phyloP scores from a whole-genome alignment of 208 protist species.

The Vickermania ingenoplastis region DNA sequence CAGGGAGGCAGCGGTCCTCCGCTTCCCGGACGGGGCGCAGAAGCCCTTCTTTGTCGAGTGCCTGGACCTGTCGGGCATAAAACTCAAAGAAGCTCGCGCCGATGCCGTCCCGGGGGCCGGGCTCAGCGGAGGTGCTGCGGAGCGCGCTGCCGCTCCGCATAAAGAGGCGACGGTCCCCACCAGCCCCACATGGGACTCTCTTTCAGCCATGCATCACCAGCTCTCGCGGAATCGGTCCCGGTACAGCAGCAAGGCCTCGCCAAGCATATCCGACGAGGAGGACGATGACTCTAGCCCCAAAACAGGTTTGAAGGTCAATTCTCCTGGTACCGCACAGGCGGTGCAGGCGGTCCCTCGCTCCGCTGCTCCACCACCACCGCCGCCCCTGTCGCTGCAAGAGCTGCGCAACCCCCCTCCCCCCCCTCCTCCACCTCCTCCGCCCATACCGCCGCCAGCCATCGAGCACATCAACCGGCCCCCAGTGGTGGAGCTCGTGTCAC shows the following conservation, averaged over 20 bases:
- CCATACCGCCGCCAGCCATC: too few relatives aligned
- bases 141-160: too few relatives aligned
- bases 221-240: background rate
- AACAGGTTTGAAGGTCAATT: background rate
- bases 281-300: too few relatives aligned
- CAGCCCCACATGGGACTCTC: background rate
- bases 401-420: background rate
- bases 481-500: too few relatives aligned
- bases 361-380: background rate
- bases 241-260: background rate
- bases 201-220: background rate
- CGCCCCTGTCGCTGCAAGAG: background rate
- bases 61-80: conserved; percentile 19
- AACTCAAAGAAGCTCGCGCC: conserved; percentile 1
- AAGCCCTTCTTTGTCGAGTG: conserved; percentile 79
- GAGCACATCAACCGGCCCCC: too few relatives aligned
- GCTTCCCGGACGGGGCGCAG: conserved; percentile 66
- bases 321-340: background rate
- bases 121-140: too few relatives aligned
- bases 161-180: too few relatives aligned
- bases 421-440: too few relatives aligned
- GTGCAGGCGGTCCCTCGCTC: background rate
- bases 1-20: conserved; percentile 68
- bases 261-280: too few relatives aligned
- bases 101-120: too few relatives aligned